Percentiles rank a stretch among this genome's conserved stretches.
Evolutionary conservation across 2,329 filamentous ascomycete species (phyloP).

Genomic region (Purpureocillium takamizusanense): DNA sequence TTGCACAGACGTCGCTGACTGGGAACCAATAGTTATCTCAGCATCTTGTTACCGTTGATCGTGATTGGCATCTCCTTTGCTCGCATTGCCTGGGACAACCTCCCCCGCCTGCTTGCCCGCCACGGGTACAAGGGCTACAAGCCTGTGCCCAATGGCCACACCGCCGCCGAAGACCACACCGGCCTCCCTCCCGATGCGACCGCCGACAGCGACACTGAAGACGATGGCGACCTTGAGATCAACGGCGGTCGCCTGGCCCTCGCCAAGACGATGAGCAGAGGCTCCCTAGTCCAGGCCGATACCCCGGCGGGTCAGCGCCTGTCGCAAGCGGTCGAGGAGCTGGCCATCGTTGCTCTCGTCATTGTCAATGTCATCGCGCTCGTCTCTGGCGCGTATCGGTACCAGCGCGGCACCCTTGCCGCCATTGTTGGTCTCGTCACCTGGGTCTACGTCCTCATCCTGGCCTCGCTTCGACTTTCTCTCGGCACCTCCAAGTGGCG

Average conservation of each 20-base stretch:
- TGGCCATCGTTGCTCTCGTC: conserved; percentile 64
- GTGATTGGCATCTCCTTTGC: conserved; percentile 62
- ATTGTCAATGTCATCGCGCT: conserved; percentile 59
- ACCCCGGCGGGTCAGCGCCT: conserved; percentile 65
- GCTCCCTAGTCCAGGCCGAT: conserved; percentile 62
- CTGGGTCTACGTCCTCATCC: conserved; percentile 73
- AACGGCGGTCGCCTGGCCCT: conserved; percentile 47
- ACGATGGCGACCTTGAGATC: conserved; percentile 47
- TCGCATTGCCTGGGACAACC: conserved; percentile 50
- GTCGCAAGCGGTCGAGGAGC: conserved; percentile 63
- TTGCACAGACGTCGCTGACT: neutral
- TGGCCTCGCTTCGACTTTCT: conserved; percentile 65
- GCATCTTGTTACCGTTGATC: conserved; percentile 68
- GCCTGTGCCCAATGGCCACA: conserved; percentile 35
- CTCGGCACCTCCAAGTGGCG: conserved; percentile 55
- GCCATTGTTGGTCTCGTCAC: conserved; percentile 59
- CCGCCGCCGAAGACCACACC: conserved; percentile 34
- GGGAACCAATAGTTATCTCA: conserved; percentile 26
- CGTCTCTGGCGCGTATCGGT: conserved; percentile 47
- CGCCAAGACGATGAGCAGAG: conserved; percentile 51
- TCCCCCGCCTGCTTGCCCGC: conserved; percentile 43
- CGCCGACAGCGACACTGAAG: conserved; percentile 48
- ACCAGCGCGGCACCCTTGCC: conserved; percentile 43
- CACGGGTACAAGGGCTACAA: conserved; percentile 47
- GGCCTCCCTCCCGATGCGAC: conserved; percentile 39